A percentile compares a stretch with the other conserved stretches of the same genome.
Conservation (phyloP, 352 stramenopile species). For the Pythium pyrilobum region DNA sequence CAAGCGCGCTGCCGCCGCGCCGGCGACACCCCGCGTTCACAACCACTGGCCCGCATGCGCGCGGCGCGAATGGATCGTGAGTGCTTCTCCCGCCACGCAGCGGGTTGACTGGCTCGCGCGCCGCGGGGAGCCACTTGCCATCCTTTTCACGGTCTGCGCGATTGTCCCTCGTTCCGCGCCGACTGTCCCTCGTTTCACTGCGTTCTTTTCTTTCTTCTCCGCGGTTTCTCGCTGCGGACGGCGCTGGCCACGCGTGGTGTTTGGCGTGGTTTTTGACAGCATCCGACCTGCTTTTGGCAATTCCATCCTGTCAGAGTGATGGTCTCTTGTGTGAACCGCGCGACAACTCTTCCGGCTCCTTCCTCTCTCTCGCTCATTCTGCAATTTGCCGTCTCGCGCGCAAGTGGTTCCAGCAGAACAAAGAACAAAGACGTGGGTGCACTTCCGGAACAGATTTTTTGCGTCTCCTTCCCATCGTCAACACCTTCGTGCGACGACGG, state of each 20-base stretch:
- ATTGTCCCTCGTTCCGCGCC: neutral
- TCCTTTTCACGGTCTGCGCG: neutral
- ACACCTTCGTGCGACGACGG: too few species aligned
- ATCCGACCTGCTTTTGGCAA: neutral
- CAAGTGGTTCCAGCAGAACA: too few species aligned
- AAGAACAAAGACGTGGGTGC: too few species aligned
- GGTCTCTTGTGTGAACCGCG: slow-evolving; percentile 9
- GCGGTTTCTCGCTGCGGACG: slow-evolving; percentile 4
- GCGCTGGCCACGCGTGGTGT: neutral
- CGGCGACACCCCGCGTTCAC: too few species aligned
- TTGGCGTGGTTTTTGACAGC: neutral
- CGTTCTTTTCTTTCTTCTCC: slow-evolving; percentile 5
- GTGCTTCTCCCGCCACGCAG: too few species aligned
- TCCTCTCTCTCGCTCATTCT: slow-evolving; percentile 20
- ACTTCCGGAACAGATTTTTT: too few species aligned
- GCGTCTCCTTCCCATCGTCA: too few species aligned
- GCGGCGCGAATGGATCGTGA: too few species aligned
- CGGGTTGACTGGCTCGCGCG: neutral
- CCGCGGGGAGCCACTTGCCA: neutral
- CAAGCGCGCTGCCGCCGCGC: too few species aligned
- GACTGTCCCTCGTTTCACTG: neutral
- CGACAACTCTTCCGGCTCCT: slow-evolving; percentile 22
- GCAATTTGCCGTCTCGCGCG: slow-evolving; percentile 25
- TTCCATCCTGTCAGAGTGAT: slow-evolving; percentile 9
- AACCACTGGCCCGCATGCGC: too few species aligned